Percentiles rank a stretch among this genome's conserved stretches.
Evolutionary conservation across 1,284 basidiomycete species (phyloP).

Genomic region (Phaffia rhodozyma): DNA sequence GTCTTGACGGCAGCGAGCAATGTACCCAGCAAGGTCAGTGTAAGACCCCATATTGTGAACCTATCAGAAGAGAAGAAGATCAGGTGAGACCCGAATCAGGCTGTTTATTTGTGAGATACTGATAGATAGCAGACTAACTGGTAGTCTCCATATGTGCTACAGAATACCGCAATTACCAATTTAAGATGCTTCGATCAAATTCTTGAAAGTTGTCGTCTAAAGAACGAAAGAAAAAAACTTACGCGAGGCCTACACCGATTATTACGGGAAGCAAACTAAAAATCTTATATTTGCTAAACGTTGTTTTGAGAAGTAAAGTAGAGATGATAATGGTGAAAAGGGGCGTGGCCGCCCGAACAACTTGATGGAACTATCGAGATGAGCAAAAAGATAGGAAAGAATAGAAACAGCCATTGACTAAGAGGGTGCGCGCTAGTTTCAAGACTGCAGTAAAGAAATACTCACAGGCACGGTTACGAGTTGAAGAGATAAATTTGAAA

Average conservation of each 20-base stretch:
- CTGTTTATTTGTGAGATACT: background rate
- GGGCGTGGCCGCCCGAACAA: slow-evolving; percentile 80
- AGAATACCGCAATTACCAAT: background rate
- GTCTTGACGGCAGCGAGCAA: slow-evolving; percentile 83
- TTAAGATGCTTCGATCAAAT: slow-evolving; percentile 1
- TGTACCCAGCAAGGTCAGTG: slow-evolving; percentile 75
- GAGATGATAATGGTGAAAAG: slow-evolving; percentile 77
- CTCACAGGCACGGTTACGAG: slow-evolving; percentile 81
- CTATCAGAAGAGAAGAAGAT: background rate
- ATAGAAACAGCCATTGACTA: background rate
- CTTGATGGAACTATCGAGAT: slow-evolving; percentile 69
- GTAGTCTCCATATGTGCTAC: slow-evolving; percentile 79
- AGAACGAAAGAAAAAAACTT: slow-evolving; percentile 34
- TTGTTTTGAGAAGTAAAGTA: slow-evolving; percentile 37
- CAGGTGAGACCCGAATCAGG: too few relatives aligned
- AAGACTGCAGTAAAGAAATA: slow-evolving; percentile 21
- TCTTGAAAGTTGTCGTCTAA: background rate
- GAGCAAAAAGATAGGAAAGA: background rate
- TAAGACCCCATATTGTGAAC: slow-evolving; percentile 56
- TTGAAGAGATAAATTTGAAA: slow-evolving; percentile 75
- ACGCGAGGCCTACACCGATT: slow-evolving; percentile 83
- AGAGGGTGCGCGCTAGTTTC: background rate
- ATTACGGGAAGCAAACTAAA: slow-evolving; percentile 75
- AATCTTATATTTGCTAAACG: slow-evolving; percentile 43
- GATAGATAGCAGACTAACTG: slow-evolving; percentile 41